phyloP scores from a whole-genome alignment of 345 rosid genomes.

The Camelina hispida region DNA sequence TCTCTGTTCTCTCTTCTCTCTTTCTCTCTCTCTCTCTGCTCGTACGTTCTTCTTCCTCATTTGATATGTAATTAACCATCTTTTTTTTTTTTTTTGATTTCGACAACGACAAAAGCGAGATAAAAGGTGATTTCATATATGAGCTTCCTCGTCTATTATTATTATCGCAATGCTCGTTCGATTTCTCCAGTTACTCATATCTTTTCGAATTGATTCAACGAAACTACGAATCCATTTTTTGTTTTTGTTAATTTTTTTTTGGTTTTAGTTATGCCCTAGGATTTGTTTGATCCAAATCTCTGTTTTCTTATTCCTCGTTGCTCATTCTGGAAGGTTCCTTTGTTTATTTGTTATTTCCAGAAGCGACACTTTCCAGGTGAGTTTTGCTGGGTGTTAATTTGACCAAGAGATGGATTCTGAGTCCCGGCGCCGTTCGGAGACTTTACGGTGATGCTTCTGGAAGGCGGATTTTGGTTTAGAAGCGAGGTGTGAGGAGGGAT shows the following conservation, averaged over 20 bases:
- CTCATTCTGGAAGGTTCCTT: background rate
- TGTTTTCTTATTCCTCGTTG: slow-evolving; percentile 16
- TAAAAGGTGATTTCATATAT: background rate
- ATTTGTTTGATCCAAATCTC: slow-evolving; percentile 28
- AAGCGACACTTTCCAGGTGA: slow-evolving; percentile 4
- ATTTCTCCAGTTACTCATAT: background rate
- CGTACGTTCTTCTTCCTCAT: slow-evolving; percentile 41
- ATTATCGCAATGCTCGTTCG: slow-evolving; percentile 18
- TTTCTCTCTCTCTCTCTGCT: slow-evolving; percentile 18
- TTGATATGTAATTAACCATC: slow-evolving; percentile 16
- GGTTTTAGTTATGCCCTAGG: slow-evolving; percentile 34
- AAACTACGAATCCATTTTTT: slow-evolving; percentile 18
- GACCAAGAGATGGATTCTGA: slow-evolving; percentile 27
- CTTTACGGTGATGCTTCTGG: slow-evolving; percentile 23
- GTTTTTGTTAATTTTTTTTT: background rate
- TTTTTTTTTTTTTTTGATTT: background rate
- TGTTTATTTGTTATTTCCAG: slow-evolving; percentile 21
- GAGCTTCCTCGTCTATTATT: background rate
- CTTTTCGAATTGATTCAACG: slow-evolving; percentile 4
- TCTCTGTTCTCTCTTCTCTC: background rate
- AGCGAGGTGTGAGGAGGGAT: slow-evolving; percentile 39
- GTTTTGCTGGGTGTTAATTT: slow-evolving; percentile 15
- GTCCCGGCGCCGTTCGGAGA: slow-evolving; percentile 25
- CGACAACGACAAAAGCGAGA: slow-evolving; percentile 16
- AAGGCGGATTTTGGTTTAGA: slow-evolving; percentile 36